Evolutionary conservation across 2,329 filamentous ascomycete genomes (phyloP).

Genomic region (Fusarium keratoplasticum): DNA sequence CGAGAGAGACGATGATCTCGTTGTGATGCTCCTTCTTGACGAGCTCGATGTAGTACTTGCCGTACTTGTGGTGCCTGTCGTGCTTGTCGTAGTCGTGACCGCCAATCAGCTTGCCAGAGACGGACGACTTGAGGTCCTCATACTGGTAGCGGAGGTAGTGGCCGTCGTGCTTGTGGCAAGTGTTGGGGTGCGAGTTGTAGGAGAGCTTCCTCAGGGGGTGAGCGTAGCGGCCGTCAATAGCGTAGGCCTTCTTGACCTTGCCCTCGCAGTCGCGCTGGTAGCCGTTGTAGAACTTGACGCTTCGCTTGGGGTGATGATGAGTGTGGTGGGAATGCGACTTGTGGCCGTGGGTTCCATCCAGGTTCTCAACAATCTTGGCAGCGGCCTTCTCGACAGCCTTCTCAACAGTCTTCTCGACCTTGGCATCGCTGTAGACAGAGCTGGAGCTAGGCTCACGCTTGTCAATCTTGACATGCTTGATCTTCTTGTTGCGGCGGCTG

Average conservation of each 20-base stretch:
- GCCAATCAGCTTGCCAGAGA: constrained; percentile 18
- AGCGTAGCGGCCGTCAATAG: constrained; percentile 8
- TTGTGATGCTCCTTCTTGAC: constrained; percentile 14
- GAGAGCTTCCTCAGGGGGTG: constrained; percentile 20
- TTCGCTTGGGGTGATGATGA: constrained; percentile 16
- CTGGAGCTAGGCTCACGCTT: constrained; percentile 3
- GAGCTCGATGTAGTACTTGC: constrained; percentile 31
- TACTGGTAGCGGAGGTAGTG: constrained; percentile 25
- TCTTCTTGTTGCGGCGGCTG: background rate
- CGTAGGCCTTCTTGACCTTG: constrained; percentile 21
- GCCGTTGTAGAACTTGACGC: constrained; percentile 36
- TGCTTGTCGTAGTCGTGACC: background rate
- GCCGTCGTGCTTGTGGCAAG: constrained; percentile 31
- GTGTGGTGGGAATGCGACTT: background rate
- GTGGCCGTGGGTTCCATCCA: background rate
- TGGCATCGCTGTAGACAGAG: constrained; percentile 14
- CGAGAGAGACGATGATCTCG: constrained; percentile 29
- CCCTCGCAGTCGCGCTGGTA: constrained; percentile 20
- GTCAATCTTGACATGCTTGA: constrained; percentile 1
- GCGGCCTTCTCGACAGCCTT: constrained; percentile 13
- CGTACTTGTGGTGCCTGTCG: constrained; percentile 11
- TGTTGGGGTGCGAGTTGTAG: constrained; percentile 23
- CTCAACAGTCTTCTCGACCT: constrained; percentile 27
- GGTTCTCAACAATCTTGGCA: constrained; percentile 16
- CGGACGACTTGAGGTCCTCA: constrained; percentile 25